Base-by-base conservation (phyloP, 106 monocot species). In the Platanthera zijinensis region DNA sequence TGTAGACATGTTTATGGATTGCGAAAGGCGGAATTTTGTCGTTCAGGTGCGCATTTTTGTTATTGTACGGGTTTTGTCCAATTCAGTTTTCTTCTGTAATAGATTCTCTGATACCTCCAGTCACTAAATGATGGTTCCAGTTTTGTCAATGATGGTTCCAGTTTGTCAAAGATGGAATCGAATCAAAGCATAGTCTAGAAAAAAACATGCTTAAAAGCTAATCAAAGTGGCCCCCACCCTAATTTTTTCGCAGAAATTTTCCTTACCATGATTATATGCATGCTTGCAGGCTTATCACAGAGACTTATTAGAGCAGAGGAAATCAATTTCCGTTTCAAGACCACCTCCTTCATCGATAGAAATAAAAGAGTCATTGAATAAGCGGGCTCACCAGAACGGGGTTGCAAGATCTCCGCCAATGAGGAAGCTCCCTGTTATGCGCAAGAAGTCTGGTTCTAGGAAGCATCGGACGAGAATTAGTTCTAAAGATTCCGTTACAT, bases 11-110 rank as follows among this genome's bases (percentile, higher is more conserved):
- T 99, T 99, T 70, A 57, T 83, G 88, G 94, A 99, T 54, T 99
- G 94, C 72, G 97, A 99, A 85, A 86, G 94, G 46, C 97, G 94
- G 14, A 90, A 99, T 80, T 99, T 99, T 51, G 97, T 99, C 28
- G 77, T 99, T 78, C 97, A 99, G 97, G 94, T 94, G 86, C 49
- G 4, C 14, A 0, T 46, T 64, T 64, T 25, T 30, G 25, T 13
- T 5, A 11, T 39, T 10, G 6, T 6, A 61, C 6, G n/a, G 0
- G 19, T 61, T 7, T 19, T 59, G 19, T 66, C 28, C 30, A 66
- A 10, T 28, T 8, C 22, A 8, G 19, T 63, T 63, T 63, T 63
- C 9, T 59, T 59, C 1, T 59, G 6, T 59, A 39, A 39, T 39
- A 39, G 3, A 39, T 39, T 39, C 39, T 39, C 39, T 39, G 3